Base-by-base conservation (phyloP, 78 protist genomes). In the Diacronema lutheri region DNA sequence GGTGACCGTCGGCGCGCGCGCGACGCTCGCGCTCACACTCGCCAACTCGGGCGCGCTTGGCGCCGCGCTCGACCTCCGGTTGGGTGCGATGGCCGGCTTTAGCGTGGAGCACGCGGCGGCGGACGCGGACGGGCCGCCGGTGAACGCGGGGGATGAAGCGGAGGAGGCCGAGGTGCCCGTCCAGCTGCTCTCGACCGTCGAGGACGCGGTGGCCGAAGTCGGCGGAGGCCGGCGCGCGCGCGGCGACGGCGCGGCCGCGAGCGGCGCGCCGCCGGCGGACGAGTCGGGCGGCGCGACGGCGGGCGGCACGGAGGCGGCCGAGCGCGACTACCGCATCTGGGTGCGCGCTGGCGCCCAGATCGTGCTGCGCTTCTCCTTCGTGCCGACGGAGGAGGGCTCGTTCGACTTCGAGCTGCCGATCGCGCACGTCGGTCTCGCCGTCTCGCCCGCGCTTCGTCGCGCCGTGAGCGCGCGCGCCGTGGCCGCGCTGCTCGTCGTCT, bases 401-500 rank as follows among this genome's bases (percentile, higher is more conserved):
- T 35, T 38, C 72, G 65, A 0, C 23, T 66, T 84, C 29, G 80
- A 62, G 68, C 86, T 89, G 55, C 88, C 88, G 13, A 7, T 89
- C 38, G 11, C 21, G 81, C 41, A 79, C 23, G 26, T 11, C n/a
- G 85, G 74, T 38, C 10, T 71, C 31, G 61, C 55, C 0, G 29
- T 61, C 31, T 1, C 55, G 4, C 26, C 44, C 31, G 61, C 20
- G 25, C 86, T 81, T 29, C 69, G 66, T 10, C 78, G 81, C 33
- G 66, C 33, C 29, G 86, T 87, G 23, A 13, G 60, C 31, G 94
- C 89, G 9, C 81, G 62, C 46, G 68, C 64, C 35, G 23, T 46
- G 12, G 33, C 37, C 64, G 85, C 94, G n/a, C 77, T 82, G 19
- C 78, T 92, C 19, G 31, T 38, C 31, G 40, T 86, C 55, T 50